A percentile compares a stretch with the other conserved stretches of the same genome.
phyloP scores from a whole-genome alignment of 2,329 filamentous ascomycete genomes.

The Aspergillus niger region DNA sequence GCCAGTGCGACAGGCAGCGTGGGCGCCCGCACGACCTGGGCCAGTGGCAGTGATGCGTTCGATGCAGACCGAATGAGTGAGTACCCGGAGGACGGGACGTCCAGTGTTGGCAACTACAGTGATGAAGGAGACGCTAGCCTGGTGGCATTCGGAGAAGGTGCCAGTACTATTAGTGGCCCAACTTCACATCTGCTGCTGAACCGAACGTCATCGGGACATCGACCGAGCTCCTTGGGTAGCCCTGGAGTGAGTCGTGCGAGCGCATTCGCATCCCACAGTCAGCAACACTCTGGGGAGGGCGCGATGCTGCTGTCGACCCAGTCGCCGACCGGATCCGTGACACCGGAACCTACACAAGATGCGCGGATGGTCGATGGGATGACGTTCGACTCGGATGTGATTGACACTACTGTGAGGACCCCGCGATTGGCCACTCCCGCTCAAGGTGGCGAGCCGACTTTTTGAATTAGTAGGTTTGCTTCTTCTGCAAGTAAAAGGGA shows the following conservation, averaged over 20 bases:
- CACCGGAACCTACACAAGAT: slow-evolving; percentile 51
- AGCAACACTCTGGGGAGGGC: slow-evolving; percentile 35
- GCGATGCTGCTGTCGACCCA: slow-evolving; percentile 44
- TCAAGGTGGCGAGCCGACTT: slow-evolving; percentile 6
- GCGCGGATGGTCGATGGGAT: slow-evolving; percentile 69
- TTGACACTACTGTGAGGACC: slow-evolving; percentile 66
- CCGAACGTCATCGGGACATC: slow-evolving; percentile 37
- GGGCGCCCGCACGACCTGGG: slow-evolving; percentile 69
- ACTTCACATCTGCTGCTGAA: slow-evolving; percentile 61
- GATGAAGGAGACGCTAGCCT: slow-evolving; percentile 82
- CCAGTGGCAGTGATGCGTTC: slow-evolving; percentile 63
- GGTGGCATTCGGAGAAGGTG: slow-evolving; percentile 90
- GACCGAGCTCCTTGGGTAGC: slow-evolving; percentile 45
- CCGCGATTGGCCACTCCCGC: slow-evolving; percentile 53
- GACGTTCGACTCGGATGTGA: slow-evolving; percentile 61
- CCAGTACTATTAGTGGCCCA: slow-evolving; percentile 79
- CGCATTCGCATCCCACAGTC: slow-evolving; percentile 26
- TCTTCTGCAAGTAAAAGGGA: no score
- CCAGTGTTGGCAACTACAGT: slow-evolving; percentile 75
- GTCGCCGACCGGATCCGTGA: slow-evolving; percentile 40
- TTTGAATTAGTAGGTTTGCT: neutral
- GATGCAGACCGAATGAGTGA: slow-evolving; percentile 60
- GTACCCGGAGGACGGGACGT: slow-evolving; percentile 66
- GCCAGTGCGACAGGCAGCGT: slow-evolving; percentile 79
- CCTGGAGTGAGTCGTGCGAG: slow-evolving; percentile 38